These are phyloP conservation scores for Didymella pomorum DNA, from an alignment of 2,329 filamentous ascomycete species.

Conservation along the genomic window DNA sequence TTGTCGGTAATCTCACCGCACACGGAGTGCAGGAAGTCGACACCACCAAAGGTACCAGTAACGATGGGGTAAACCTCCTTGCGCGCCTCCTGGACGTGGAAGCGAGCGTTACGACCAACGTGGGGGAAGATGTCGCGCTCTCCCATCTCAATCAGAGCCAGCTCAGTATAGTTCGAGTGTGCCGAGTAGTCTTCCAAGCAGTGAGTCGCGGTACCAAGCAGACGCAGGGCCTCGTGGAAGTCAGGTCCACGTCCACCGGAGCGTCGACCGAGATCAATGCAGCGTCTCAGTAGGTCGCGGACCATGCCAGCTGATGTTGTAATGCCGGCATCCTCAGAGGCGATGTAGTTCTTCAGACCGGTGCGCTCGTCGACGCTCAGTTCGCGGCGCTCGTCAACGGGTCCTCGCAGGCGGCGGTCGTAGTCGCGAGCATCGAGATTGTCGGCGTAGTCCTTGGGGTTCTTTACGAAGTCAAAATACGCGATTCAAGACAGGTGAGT, in stretches of 20 bases:
- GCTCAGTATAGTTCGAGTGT: conserved; percentile 91
- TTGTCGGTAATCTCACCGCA: conserved; percentile 84
- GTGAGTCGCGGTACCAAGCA: conserved; percentile 87
- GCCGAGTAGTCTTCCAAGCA: conserved; percentile 90
- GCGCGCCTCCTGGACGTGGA: conserved; percentile 73
- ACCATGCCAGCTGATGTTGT: conserved; percentile 83
- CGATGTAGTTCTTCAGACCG: conserved; percentile 91
- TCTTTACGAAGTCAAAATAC: conserved; percentile 20
- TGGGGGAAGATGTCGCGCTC: conserved; percentile 85
- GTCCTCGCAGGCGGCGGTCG: conserved; percentile 80
- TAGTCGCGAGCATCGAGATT: conserved; percentile 86
- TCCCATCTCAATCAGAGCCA: conserved; percentile 86
- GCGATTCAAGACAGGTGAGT: not conserved
- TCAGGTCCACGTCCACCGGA: conserved; percentile 79
- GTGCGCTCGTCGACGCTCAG: conserved; percentile 74
- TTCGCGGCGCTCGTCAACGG: conserved; percentile 80
- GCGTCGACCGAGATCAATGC: conserved; percentile 79
- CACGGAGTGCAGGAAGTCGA: conserved; percentile 92
- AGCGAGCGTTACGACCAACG: conserved; percentile 76
- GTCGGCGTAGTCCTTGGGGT: conserved; percentile 75
- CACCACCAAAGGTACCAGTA: conserved; percentile 92
- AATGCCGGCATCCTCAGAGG: conserved; percentile 79
- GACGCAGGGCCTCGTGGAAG: conserved; percentile 83
- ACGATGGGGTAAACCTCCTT: conserved; percentile 78
- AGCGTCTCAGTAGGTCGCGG: conserved; percentile 73